phyloP scores from a whole-genome alignment of 1,139 yeast species.

The Candida freyschussii region DNA sequence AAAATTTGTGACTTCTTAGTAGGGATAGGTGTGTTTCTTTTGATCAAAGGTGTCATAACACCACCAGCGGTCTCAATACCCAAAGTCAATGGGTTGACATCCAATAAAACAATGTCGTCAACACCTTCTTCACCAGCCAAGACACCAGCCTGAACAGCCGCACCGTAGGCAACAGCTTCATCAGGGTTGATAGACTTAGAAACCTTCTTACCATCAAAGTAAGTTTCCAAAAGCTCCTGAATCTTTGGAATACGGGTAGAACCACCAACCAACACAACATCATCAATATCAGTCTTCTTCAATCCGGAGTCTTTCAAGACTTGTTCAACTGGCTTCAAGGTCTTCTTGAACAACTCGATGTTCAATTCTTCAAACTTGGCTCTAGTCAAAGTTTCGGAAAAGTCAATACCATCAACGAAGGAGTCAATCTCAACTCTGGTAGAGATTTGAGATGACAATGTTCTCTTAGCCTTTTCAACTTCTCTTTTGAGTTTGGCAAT shows the following conservation, averaged over 20 bases:
- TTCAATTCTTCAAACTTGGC: slow-evolving; percentile 89
- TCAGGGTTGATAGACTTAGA: slow-evolving; percentile 86
- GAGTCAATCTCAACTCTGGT: slow-evolving; percentile 89
- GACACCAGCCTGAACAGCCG: slow-evolving; percentile 86
- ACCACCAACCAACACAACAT: slow-evolving; percentile 89
- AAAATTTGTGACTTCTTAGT: slow-evolving; percentile 89
- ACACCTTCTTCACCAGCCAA: slow-evolving; percentile 78
- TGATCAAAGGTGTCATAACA: slow-evolving; percentile 87
- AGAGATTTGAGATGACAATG: slow-evolving; percentile 81
- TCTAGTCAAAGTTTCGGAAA: slow-evolving; percentile 78
- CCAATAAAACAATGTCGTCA: slow-evolving; percentile 80
- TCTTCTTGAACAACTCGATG: slow-evolving; percentile 80
- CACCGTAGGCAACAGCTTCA: slow-evolving; percentile 74
- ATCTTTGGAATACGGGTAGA: slow-evolving; percentile 94
- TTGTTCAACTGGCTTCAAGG: slow-evolving; percentile 83
- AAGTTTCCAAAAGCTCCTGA: slow-evolving; percentile 78
- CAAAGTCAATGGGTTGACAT: slow-evolving; percentile 83
- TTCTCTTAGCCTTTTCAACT: slow-evolving; percentile 90
- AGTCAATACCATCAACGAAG: slow-evolving; percentile 91
- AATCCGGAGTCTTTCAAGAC: slow-evolving; percentile 80
- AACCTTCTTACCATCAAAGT: slow-evolving; percentile 86
- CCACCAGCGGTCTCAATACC: slow-evolving; percentile 98
- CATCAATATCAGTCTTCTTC: slow-evolving; percentile 76
- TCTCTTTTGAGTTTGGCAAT: slow-evolving; percentile 87
- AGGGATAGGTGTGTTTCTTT: slow-evolving; percentile 90